These are phyloP conservation scores for Mallotus nudiflorus DNA, from an alignment of 345 rosid genomes.

Conservation along the genomic window DNA sequence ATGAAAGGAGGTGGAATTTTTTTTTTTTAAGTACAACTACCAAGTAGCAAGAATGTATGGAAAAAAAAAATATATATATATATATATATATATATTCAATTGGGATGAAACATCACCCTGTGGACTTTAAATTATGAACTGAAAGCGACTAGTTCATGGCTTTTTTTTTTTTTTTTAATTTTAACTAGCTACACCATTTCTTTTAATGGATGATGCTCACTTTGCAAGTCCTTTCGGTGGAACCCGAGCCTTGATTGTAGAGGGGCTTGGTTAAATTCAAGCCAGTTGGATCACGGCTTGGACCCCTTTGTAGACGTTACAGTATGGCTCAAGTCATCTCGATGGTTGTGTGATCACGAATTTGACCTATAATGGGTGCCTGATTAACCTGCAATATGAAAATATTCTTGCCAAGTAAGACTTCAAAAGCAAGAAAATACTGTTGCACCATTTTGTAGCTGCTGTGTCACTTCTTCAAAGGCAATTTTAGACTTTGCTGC, in stretches of 20 bases:
- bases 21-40: not conserved
- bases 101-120: conserved; percentile 25
- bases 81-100: conserved; percentile 23
- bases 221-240: not conserved
- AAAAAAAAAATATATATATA: too few species aligned
- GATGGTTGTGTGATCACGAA: too few species aligned
- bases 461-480: not conserved
- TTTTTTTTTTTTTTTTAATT: not conserved
- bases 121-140: conserved; percentile 16
- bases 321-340: too few species aligned
- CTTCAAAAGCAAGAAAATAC: not conserved
- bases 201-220: not conserved
- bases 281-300: not conserved
- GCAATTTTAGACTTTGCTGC: not conserved
- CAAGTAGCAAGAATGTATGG: conserved; percentile 10
- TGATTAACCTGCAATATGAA: too few species aligned
- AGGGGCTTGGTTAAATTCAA: not conserved
- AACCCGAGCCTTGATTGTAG: not conserved
- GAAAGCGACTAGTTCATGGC: conserved; percentile 35
- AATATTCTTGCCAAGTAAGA: not conserved
- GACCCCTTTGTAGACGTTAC: too few species aligned
- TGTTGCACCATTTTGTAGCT: not conserved
- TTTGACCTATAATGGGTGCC: too few species aligned
- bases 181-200: not conserved
- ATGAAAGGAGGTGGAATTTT: conserved; percentile 6